Evolutionary conservation across 345 rosid species (phyloP).

Genomic region (Camelina laxa): DNA sequence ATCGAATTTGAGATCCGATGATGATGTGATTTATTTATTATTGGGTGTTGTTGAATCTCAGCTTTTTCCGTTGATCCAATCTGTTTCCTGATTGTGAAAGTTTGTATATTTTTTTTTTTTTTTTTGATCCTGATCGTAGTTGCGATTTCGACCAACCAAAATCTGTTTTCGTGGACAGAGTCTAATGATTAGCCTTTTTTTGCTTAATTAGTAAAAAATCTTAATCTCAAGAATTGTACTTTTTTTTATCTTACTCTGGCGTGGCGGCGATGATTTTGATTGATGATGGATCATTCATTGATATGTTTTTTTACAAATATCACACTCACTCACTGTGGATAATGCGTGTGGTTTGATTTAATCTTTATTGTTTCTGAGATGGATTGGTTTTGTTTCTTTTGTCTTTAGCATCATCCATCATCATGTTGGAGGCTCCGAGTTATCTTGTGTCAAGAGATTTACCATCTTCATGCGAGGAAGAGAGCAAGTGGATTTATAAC

Average conservation of each 20-base stretch:
- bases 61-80: neutral
- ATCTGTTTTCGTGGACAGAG: neutral
- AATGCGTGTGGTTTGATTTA: neutral
- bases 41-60: neutral
- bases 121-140: constrained; percentile 33
- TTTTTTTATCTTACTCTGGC: neutral
- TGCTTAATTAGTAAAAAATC: neutral
- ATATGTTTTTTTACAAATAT: neutral
- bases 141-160: constrained; percentile 12
- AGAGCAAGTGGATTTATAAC: constrained; percentile 54
- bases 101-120: neutral
- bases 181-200: constrained; percentile 27
- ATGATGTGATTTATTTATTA: neutral
- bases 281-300: neutral
- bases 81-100: neutral
- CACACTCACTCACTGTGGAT: neutral
- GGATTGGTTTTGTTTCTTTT: constrained; percentile 12
- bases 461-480: constrained; percentile 54
- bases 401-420: constrained; percentile 26
- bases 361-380: constrained; percentile 15
- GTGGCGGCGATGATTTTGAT: constrained; percentile 5
- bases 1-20: constrained; percentile 26
- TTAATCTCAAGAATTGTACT: constrained; percentile 5
- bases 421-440: constrained; percentile 63
- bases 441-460: constrained; percentile 53